Percentiles rank a stretch among this genome's conserved stretches.
Evolutionary conservation across 2,329 filamentous ascomycete species (phyloP).

Genomic region (Ceratocystis destructans): DNA sequence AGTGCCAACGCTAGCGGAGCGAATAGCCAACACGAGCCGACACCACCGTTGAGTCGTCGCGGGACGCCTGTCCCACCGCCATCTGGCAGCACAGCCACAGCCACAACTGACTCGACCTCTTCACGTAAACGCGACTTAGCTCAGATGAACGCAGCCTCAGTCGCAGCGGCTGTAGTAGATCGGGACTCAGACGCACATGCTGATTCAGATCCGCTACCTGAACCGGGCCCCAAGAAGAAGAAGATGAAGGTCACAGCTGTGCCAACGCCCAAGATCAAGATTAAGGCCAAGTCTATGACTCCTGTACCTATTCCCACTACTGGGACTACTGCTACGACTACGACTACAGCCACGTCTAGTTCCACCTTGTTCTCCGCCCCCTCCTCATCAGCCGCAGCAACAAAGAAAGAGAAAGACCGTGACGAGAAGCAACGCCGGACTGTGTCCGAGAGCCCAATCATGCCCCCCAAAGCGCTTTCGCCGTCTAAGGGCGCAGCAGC

Average conservation of each 20-base stretch:
- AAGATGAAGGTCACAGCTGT: conserved; percentile 35
- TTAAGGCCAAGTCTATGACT: conserved; percentile 36
- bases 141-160: conserved; percentile 35
- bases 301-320: conserved; percentile 18
- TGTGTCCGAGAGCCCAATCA: conserved; percentile 24
- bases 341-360: not conserved
- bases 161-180: conserved; percentile 36
- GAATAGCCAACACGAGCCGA: conserved; percentile 40
- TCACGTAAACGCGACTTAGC: conserved; percentile 45
- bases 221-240: conserved; percentile 42
- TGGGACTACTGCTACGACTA: conserved; percentile 17
- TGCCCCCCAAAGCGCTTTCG: conserved; percentile 28
- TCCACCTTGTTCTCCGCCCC: conserved; percentile 9
- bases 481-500: not conserved
- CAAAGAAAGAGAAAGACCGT: conserved; percentile 34
- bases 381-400: not conserved
- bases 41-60: conserved; percentile 49
- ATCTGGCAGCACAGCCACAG: not conserved
- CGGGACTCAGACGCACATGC: conserved; percentile 1
- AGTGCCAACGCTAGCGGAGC: conserved; percentile 36
- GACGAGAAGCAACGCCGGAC: conserved; percentile 26
- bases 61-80: conserved; percentile 40
- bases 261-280: conserved; percentile 32
- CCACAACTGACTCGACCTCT: conserved; percentile 36
- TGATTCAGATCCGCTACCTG: not conserved